These are phyloP conservation scores for Artemisia argyi DNA, from an alignment of 129 eudicot genomes.

Conservation along the genomic window DNA sequence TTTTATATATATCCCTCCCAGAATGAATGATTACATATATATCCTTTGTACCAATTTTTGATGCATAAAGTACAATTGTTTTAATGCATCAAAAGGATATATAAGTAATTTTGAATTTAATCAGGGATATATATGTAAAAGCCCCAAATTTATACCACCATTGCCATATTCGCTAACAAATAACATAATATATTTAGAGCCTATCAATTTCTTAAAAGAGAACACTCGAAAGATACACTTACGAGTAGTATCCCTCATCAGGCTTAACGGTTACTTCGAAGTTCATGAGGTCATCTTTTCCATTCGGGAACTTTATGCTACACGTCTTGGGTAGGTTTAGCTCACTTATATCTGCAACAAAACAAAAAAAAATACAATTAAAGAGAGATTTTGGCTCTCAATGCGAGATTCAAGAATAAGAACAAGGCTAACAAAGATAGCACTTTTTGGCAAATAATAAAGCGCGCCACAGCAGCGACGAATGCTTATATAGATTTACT, in stretches of 20 bases:
- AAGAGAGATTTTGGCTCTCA: not conserved
- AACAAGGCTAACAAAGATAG: not conserved
- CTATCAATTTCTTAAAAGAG: not conserved
- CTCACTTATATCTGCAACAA: conserved; percentile 68
- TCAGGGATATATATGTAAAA: no score
- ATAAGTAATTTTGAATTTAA: no score
- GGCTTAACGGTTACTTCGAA: conserved; percentile 89
- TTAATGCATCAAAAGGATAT: no score
- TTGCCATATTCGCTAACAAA: no score
- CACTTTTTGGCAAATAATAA: no score
- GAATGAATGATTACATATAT: no score
- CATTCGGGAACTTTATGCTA: conserved; percentile 71
- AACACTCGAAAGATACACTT: conserved; percentile 29
- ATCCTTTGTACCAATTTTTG: no score
- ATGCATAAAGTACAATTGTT: no score
- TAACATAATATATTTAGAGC: not conserved
- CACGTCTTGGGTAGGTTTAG: conserved; percentile 78
- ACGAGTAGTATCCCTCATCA: conserved; percentile 84
- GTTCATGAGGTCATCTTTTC: conserved; percentile 90
- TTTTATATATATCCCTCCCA: no score
- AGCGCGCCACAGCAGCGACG: no score
- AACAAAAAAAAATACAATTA: not conserved
- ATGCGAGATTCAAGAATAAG: not conserved
- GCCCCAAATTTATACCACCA: no score
- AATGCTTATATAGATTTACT: no score